A percentile compares a stretch with the other conserved stretches of the same genome.
These are phyloP conservation scores for Cadophora sp. DNA, from an alignment of 2,329 filamentous ascomycete species.

Conservation along the genomic window DNA sequence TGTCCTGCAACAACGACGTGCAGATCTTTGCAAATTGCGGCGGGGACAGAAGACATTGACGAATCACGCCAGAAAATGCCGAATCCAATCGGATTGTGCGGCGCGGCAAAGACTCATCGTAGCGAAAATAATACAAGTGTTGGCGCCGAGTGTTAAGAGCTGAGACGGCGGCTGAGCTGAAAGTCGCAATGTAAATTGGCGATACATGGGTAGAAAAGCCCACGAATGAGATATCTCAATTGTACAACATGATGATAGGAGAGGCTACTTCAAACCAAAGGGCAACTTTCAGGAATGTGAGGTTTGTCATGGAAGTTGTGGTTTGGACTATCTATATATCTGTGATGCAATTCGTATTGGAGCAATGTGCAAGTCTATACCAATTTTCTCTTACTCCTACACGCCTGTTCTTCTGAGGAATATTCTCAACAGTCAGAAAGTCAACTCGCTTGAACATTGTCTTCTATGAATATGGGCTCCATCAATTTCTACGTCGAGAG, in stretches of 20 bases:
- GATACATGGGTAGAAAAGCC: not conserved
- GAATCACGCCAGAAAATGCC: not conserved
- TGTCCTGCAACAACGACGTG: too few species aligned
- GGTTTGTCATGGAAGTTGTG: too few species aligned
- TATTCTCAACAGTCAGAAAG: not conserved
- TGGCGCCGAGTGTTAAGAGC: not conserved
- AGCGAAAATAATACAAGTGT: not conserved
- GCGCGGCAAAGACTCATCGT: not conserved
- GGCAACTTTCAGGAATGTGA: too few species aligned
- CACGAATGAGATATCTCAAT: not conserved
- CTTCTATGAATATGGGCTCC: not conserved
- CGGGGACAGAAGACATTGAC: not conserved
- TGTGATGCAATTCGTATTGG: too few species aligned
- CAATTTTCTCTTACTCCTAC: too few species aligned
- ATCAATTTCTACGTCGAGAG: conserved; percentile 6
- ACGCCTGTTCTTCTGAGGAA: not conserved
- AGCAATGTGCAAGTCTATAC: too few species aligned
- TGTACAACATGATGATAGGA: not conserved
- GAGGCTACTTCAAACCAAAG: not conserved
- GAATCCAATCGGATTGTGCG: not conserved
- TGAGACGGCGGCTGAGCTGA: not conserved
- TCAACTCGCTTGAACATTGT: not conserved
- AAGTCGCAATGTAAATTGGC: not conserved
- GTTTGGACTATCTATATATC: too few species aligned
- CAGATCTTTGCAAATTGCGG: too few species aligned